A percentile compares a stretch with the other conserved stretches of the same genome.
Conservation (phyloP, 2,329 filamentous ascomycete species). For the Epichloe festucae region DNA sequence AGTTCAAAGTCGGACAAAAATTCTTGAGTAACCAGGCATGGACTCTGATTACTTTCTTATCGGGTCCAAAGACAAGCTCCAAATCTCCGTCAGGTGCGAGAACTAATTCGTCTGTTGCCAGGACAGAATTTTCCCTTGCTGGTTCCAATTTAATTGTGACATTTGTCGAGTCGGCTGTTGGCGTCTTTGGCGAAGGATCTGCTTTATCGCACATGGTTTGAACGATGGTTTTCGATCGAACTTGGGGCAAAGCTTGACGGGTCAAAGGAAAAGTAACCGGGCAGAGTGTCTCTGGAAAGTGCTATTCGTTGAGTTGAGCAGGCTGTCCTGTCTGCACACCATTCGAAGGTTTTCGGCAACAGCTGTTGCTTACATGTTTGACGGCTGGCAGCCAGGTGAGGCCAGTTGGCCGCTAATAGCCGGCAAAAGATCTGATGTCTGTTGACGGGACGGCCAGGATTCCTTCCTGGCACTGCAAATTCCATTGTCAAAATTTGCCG, state of each 20-base stretch:
- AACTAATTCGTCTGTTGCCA: neutral
- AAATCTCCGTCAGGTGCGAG: neutral
- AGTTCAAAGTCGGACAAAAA: neutral
- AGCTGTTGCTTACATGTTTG: neutral
- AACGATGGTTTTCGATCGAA: too few species aligned
- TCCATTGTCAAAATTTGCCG: too few species aligned
- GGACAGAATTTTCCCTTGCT: neutral
- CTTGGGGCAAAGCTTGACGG: neutral
- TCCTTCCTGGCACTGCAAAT: too few species aligned
- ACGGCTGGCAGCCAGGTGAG: neutral
- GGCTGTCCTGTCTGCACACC: too few species aligned
- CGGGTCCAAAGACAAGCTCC: neutral
- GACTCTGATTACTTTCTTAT: neutral
- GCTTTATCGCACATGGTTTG: neutral
- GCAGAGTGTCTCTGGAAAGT: too few species aligned
- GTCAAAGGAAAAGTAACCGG: neutral
- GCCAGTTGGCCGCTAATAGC: neutral
- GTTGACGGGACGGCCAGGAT: too few species aligned
- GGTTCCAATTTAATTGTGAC: neutral
- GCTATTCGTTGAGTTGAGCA: too few species aligned
- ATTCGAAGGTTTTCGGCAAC: too few species aligned
- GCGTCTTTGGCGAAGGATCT: neutral
- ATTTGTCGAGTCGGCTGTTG: neutral
- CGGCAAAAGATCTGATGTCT: neutral
- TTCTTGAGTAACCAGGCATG: neutral